phyloP scores from a whole-genome alignment of 176 grass and related monocot genomes.

The Aegilops tauschii region DNA sequence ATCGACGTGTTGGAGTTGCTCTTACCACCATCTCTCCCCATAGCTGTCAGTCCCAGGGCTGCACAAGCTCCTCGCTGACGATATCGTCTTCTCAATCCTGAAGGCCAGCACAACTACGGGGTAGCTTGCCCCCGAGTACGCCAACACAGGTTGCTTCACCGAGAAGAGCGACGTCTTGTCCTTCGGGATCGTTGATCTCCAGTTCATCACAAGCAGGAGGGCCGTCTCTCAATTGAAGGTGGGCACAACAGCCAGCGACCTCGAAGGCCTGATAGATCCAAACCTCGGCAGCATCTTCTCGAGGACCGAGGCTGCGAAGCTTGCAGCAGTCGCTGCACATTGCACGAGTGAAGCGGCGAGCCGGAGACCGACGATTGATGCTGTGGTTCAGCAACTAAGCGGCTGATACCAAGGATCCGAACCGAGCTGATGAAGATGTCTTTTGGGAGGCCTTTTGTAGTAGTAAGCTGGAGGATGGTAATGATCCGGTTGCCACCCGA shows the following conservation, averaged over 20 bases:
- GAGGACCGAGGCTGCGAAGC: slow-evolving; percentile 50
- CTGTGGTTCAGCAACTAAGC: slow-evolving; percentile 53
- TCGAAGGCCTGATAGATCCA: slow-evolving; percentile 48
- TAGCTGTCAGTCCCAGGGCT: slow-evolving; percentile 54
- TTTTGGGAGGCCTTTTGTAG: slow-evolving; percentile 14
- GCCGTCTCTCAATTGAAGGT: no score
- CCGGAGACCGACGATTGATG: slow-evolving; percentile 65
- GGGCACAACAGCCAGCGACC: background rate
- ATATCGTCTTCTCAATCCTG: slow-evolving; percentile 44
- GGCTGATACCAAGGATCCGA: background rate
- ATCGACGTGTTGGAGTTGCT: slow-evolving; percentile 26
- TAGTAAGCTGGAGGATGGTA: slow-evolving; percentile 8
- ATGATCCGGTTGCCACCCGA: slow-evolving; percentile 4
- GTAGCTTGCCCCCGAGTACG: slow-evolving; percentile 64
- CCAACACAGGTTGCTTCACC: slow-evolving; percentile 71
- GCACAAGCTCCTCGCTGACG: no score
- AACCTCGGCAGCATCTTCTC: slow-evolving; percentile 43
- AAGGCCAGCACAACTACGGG: no score
- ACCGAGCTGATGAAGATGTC: background rate
- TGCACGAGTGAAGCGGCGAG: slow-evolving; percentile 53
- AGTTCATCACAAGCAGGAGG: no score
- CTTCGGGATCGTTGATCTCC: background rate
- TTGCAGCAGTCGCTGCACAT: slow-evolving; percentile 37
- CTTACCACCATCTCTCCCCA: slow-evolving; percentile 60
- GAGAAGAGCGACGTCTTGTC: slow-evolving; percentile 67